phyloP scores from a whole-genome alignment of 2,329 filamentous ascomycete species.

The Pyrenophora teres region DNA sequence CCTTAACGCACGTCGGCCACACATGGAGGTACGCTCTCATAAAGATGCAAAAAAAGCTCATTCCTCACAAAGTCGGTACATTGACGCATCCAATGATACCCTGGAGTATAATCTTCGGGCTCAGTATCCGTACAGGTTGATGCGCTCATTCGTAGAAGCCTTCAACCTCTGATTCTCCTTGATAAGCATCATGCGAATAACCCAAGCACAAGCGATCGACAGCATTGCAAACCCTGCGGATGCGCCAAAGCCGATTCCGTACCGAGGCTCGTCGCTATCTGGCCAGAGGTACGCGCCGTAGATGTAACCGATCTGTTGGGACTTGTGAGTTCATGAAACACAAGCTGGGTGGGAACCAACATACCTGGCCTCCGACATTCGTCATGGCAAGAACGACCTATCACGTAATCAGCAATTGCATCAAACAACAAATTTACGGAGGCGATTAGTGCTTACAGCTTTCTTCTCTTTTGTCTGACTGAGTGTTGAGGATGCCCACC shows the following conservation, averaged over 20 bases:
- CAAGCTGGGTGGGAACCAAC: too few relatives aligned
- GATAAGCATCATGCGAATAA: conserved; percentile 31
- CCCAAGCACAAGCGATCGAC: conserved; percentile 38
- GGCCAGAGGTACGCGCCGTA: conserved; percentile 39
- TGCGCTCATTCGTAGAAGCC: conserved; percentile 30
- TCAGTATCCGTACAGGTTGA: conserved; percentile 39
- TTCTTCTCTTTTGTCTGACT: conserved; percentile 40
- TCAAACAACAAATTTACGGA: neutral
- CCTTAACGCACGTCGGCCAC: too few relatives aligned
- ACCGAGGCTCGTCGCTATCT: conserved; percentile 29
- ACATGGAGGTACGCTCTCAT: neutral
- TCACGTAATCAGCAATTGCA: neutral
- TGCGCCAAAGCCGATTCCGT: conserved; percentile 36
- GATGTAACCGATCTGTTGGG: conserved; percentile 29
- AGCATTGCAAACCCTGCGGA: conserved; percentile 34
- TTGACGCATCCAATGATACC: neutral
- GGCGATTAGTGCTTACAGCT: conserved; percentile 13
- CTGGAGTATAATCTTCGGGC: neutral
- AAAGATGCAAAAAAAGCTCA: neutral
- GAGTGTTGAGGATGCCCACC: conserved; percentile 36
- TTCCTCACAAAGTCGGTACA: neutral
- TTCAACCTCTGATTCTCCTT: conserved; percentile 34
- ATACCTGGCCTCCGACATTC: conserved; percentile 29
- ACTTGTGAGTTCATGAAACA: too few relatives aligned
- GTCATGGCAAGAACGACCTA: conserved; percentile 40